These are phyloP conservation scores for Penicillium bovifimosum DNA, from an alignment of 495 filamentous ascomycete genomes.

Conservation along the genomic window DNA sequence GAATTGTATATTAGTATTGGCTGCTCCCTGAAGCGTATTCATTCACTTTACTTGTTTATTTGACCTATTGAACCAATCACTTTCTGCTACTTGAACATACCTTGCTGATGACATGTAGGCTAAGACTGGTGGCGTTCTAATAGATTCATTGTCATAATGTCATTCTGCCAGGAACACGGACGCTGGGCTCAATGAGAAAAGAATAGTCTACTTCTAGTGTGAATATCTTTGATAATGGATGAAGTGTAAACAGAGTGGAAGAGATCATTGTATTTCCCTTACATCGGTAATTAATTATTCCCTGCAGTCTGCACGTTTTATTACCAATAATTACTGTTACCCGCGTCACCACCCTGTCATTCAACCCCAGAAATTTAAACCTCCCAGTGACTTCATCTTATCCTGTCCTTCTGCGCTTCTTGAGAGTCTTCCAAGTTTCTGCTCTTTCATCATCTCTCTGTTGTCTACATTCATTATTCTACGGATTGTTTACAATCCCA, in stretches of 20 bases:
- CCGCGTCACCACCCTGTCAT: neutral
- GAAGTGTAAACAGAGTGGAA: neutral
- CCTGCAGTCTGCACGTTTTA: neutral
- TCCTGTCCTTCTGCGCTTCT: constrained; percentile 5
- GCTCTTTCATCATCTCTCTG: neutral
- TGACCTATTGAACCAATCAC: neutral
- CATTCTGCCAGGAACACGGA: neutral
- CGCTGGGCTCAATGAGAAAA: neutral
- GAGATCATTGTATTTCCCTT: constrained; percentile 1
- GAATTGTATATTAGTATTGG: constrained; percentile 1
- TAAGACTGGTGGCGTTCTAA: neutral
- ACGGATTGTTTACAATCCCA: neutral
- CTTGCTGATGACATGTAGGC: too few relatives aligned
- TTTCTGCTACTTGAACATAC: neutral
- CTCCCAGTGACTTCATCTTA: neutral
- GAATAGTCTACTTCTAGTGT: neutral
- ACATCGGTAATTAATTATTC: constrained; percentile 2
- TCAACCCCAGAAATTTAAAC: neutral
- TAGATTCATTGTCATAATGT: neutral
- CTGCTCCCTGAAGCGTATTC: neutral
- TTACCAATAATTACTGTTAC: neutral
- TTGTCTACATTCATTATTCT: too few relatives aligned
- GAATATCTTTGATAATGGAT: too few relatives aligned
- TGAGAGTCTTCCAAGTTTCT: neutral
- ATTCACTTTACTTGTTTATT: neutral